Evolutionary conservation across 1,139 yeast genomes (phyloP).

Genomic region (Suhomyces atakaporum): DNA sequence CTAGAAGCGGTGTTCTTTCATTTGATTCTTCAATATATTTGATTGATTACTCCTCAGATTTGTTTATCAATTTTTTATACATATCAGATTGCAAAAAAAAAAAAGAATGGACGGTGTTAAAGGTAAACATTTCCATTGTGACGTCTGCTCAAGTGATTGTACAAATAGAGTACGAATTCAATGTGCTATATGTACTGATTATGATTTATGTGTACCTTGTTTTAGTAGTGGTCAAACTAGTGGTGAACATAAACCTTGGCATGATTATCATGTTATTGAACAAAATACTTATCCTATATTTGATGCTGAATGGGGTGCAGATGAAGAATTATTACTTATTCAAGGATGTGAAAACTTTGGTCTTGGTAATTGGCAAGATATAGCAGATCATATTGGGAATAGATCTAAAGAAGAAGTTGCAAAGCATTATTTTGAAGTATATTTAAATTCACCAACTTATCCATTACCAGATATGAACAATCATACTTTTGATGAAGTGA

Average conservation of each 20-base stretch:
- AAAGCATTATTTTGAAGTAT: constrained; percentile 72
- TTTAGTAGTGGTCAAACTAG: constrained; percentile 81
- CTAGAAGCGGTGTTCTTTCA: not conserved
- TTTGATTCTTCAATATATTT: constrained; percentile 6
- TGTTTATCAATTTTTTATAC: not conserved
- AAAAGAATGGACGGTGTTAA: constrained; percentile 30
- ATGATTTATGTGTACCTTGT: constrained; percentile 95
- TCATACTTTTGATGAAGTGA: constrained; percentile 49
- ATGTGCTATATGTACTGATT: constrained; percentile 91
- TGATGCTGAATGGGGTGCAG: constrained; percentile 95
- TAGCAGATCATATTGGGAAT: constrained; percentile 93
- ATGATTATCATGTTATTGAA: constrained; percentile 87
- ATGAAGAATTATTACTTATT: constrained; percentile 83
- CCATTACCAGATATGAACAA: constrained; percentile 83
- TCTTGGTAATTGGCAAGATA: constrained; percentile 95
- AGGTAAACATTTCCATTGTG: constrained; percentile 76
- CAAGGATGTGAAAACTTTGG: constrained; percentile 94
- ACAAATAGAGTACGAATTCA: constrained; percentile 86
- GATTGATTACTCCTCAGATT: constrained; percentile 10
- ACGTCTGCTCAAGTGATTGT: constrained; percentile 91
- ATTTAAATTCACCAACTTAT: constrained; percentile 67
- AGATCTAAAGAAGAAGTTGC: constrained; percentile 90
- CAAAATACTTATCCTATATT: constrained; percentile 95
- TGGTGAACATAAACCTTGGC: constrained; percentile 91
- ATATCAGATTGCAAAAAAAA: constrained; percentile 9